phyloP scores from a whole-genome alignment of 2,329 filamentous ascomycete genomes.

The Aspergillus vadensis region DNA sequence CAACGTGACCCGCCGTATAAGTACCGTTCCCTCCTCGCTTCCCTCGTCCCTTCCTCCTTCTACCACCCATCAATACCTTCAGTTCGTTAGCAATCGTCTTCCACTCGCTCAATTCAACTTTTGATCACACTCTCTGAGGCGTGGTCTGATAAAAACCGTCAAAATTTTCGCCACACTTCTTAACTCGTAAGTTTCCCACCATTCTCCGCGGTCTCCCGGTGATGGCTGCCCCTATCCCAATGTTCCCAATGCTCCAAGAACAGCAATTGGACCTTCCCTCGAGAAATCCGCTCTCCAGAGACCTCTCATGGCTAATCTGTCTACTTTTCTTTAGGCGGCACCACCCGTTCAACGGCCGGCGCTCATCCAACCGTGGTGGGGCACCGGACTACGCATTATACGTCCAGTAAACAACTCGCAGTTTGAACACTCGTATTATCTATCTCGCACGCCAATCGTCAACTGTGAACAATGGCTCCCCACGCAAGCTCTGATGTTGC shows the following conservation, averaged over 20 bases:
- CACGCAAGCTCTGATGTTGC: constrained; percentile 70
- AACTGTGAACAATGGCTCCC: constrained; percentile 73
- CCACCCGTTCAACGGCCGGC: constrained; percentile 96
- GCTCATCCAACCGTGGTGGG: constrained; percentile 83
- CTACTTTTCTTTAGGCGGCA: constrained; percentile 64
- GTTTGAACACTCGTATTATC: constrained; percentile 44
- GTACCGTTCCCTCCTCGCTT: constrained; percentile 6
- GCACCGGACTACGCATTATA: constrained; percentile 62
- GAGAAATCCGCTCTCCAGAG: background rate
- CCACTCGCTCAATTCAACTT: constrained; percentile 40
- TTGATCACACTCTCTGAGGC: constrained; percentile 52
- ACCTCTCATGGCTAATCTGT: constrained; percentile 9
- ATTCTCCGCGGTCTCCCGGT: background rate
- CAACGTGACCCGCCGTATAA: constrained; percentile 15
- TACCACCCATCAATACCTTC: constrained; percentile 17
- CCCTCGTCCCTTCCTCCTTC: constrained; percentile 8
- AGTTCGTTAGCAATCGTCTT: constrained; percentile 24
- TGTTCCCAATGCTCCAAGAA: background rate
- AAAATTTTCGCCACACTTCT: constrained; percentile 99
- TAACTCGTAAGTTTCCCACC: constrained; percentile 73
- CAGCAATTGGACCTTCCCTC: constrained; percentile 8
- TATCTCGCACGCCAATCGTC: constrained; percentile 23
- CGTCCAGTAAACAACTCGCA: constrained; percentile 45
- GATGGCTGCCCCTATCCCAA: background rate
- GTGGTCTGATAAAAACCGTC: constrained; percentile 67